These are phyloP conservation scores for Podosphaera leucotricha DNA, from an alignment of 2,329 filamentous ascomycete genomes.

Conservation along the genomic window DNA sequence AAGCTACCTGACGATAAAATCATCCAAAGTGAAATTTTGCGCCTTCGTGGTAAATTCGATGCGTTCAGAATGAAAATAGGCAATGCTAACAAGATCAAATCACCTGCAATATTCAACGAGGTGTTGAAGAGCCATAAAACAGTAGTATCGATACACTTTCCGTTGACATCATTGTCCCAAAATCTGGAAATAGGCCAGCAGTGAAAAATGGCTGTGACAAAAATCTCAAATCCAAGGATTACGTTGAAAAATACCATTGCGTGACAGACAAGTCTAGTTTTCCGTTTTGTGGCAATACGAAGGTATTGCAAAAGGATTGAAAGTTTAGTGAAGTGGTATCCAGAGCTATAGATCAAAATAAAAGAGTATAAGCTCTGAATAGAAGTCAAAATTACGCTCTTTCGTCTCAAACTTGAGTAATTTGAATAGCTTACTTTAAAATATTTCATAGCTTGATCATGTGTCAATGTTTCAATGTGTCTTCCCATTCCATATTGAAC, in stretches of 20 bases:
- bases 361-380: background rate
- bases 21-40: background rate
- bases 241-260: conserved; percentile 1
- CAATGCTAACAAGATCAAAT: conserved; percentile 1
- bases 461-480: conserved; percentile 1
- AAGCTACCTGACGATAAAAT: conserved; percentile 2
- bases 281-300: conserved; percentile 1
- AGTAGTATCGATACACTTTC: conserved; percentile 2
- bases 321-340: conserved; percentile 3
- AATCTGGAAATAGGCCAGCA: conserved; percentile 2
- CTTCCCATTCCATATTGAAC: conserved; percentile 3
- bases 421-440: background rate
- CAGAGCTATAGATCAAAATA: conserved; percentile 3
- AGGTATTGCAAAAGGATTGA: conserved; percentile 4
- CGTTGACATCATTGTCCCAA: conserved; percentile 2
- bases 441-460: background rate
- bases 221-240: background rate
- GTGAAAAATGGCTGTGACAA: conserved; percentile 2
- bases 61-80: conserved; percentile 2
- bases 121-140: conserved; percentile 3
- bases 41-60: background rate
- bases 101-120: conserved; percentile 2
- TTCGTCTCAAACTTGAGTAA: background rate
- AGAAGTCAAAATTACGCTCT: background rate
- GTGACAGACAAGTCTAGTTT: conserved; percentile 1